phyloP scores from a whole-genome alignment of 108 stramenopile genomes.

The Pseudonitzschia multistriata region DNA sequence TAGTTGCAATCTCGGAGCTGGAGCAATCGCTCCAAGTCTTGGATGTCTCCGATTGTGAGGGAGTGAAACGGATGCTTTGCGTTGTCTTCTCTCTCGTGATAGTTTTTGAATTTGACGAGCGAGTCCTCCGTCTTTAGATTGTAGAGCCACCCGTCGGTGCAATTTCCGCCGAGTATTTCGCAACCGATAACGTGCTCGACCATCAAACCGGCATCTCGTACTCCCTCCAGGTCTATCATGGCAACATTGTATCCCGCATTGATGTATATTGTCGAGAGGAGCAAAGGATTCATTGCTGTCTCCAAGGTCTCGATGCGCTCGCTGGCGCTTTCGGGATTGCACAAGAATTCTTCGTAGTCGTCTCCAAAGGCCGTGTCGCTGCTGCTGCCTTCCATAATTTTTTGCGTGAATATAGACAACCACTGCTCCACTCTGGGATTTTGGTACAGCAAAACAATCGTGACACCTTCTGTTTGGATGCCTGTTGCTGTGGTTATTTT shows the following conservation, averaged over 20 bases:
- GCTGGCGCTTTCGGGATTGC: not conserved
- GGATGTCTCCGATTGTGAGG: not conserved
- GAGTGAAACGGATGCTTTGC: conserved; percentile 3
- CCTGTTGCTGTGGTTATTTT: not conserved
- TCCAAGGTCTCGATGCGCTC: conserved; percentile 3
- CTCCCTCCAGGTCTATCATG: conserved; percentile 17
- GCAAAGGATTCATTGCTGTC: conserved; percentile 31
- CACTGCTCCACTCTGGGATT: conserved; percentile 33
- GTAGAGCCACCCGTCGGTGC: conserved; percentile 6
- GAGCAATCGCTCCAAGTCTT: conserved; percentile 25
- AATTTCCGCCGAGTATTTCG: conserved; percentile 12
- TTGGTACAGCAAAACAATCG: conserved; percentile 23
- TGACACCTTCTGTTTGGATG: conserved; percentile 16
- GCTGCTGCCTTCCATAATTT: not conserved
- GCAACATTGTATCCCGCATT: conserved; percentile 23
- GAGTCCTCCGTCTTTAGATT: not conserved
- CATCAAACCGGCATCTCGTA: conserved; percentile 3
- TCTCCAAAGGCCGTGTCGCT: not conserved
- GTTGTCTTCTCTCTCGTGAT: not conserved
- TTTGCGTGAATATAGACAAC: conserved; percentile 19
- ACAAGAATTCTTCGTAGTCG: conserved; percentile 13
- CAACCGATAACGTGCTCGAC: conserved; percentile 25
- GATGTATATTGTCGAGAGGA: conserved; percentile 10
- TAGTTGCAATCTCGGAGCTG: conserved; percentile 27
- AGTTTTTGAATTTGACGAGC: not conserved